Conservation (phyloP, 805 yeast species). For the Metschnikowia orientalis region DNA sequence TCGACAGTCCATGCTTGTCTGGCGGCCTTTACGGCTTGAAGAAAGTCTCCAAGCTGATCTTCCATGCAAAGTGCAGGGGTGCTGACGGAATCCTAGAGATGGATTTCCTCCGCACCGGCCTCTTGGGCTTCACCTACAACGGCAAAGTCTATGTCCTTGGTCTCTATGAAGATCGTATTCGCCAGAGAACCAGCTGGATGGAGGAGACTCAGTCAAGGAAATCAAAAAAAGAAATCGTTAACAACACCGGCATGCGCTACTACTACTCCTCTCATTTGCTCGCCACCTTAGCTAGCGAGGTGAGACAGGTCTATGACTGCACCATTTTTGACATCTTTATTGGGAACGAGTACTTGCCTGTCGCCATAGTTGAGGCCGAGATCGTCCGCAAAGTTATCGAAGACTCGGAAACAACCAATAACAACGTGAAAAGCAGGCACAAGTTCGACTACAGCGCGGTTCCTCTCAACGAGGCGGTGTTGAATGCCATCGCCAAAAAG, state of each 20-base stretch:
- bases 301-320: conserved; percentile 80
- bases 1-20: conserved; percentile 86
- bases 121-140: conserved; percentile 80
- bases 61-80: conserved; percentile 77
- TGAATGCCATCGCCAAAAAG: conserved; percentile 40
- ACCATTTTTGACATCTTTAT: conserved; percentile 83
- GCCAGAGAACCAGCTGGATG: conserved; percentile 68
- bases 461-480: conserved; percentile 40
- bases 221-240: conserved; percentile 28
- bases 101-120: conserved; percentile 85
- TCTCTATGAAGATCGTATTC: conserved; percentile 82
- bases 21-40: conserved; percentile 84
- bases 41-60: conserved; percentile 61
- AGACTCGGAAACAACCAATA: conserved; percentile 21
- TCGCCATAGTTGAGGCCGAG: conserved; percentile 76
- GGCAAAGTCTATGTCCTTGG: conserved; percentile 90
- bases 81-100: conserved; percentile 64
- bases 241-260: conserved; percentile 47
- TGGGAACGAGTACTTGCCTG: conserved; percentile 78
- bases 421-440: conserved; percentile 13
- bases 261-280: conserved; percentile 87
- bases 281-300: conserved; percentile 75
- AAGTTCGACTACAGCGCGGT: conserved; percentile 31
- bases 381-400: conserved; percentile 36
- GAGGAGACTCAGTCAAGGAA: conserved; percentile 42